A percentile compares a stretch with the other conserved stretches of the same genome.
phyloP scores from a whole-genome alignment of 2,329 filamentous ascomycete species.

The Claviceps africana region DNA sequence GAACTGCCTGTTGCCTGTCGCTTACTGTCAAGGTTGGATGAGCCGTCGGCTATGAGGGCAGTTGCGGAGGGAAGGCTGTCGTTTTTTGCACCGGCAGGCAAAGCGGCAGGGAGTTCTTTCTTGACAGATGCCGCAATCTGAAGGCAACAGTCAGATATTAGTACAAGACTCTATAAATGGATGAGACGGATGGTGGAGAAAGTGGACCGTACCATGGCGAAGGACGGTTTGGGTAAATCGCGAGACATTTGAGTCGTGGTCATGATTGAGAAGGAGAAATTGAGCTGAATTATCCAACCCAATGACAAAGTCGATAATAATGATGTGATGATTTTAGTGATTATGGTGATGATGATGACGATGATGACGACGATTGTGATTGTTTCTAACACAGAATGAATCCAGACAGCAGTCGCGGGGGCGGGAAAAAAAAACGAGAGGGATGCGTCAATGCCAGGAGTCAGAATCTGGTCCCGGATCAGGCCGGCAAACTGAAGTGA shows the following conservation, averaged over 20 bases:
- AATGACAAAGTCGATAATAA: slow-evolving; percentile 8
- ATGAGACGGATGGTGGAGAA: background rate
- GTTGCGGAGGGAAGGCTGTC: slow-evolving; percentile 8
- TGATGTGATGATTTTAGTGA: background rate
- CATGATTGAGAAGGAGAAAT: slow-evolving; percentile 22
- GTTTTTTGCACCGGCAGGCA: slow-evolving; percentile 2
- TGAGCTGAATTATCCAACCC: slow-evolving; percentile 11
- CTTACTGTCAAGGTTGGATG: slow-evolving; percentile 9
- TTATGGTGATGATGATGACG: slow-evolving; percentile 5
- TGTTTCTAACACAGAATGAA: slow-evolving; percentile 5
- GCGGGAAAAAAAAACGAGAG: background rate
- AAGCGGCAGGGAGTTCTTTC: slow-evolving; percentile 11
- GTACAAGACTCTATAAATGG: background rate
- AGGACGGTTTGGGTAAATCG: slow-evolving; percentile 48
- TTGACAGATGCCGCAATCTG: slow-evolving; percentile 35
- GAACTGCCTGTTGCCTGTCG: slow-evolving; percentile 8
- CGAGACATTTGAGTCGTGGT: slow-evolving; percentile 31
- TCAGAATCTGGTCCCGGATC: slow-evolving; percentile 5
- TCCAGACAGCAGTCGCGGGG: slow-evolving; percentile 3
- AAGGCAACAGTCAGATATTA: slow-evolving; percentile 2
- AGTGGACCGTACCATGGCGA: slow-evolving; percentile 51
- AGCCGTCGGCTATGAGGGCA: slow-evolving; percentile 7
- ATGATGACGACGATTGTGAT: background rate
- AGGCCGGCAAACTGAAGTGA: slow-evolving; percentile 16
- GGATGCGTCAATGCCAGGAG: slow-evolving; percentile 1